A percentile compares a stretch with the other conserved stretches of the same genome.
Conservation (phyloP, 495 filamentous ascomycete genomes). For the Lasiosphaeriaceae sp. region DNA sequence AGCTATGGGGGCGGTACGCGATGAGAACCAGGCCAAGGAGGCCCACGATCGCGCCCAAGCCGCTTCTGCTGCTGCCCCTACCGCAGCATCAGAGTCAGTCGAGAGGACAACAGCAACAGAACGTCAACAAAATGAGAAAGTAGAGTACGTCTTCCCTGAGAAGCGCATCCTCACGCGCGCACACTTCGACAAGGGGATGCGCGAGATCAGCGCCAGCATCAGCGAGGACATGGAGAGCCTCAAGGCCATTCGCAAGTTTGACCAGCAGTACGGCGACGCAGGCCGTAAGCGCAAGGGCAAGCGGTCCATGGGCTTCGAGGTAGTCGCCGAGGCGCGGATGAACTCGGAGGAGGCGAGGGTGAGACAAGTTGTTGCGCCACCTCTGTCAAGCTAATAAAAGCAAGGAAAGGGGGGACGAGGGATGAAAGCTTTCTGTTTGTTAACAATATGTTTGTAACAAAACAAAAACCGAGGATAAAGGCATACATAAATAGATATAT, state of each 20-base stretch:
- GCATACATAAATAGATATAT: neutral
- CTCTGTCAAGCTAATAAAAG: neutral
- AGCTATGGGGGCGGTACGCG: constrained; percentile 80
- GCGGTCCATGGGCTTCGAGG: constrained; percentile 61
- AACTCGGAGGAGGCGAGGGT: constrained; percentile 28
- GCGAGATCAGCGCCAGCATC: constrained; percentile 89
- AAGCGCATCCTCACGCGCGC: constrained; percentile 58
- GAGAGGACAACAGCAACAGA: neutral
- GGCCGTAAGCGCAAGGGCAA: constrained; percentile 65
- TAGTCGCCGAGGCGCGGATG: constrained; percentile 22
- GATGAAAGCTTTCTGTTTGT: no score
- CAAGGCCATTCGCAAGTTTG: constrained; percentile 86
- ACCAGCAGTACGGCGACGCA: constrained; percentile 93
- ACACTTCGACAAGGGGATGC: constrained; percentile 82
- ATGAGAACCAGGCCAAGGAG: constrained; percentile 56
- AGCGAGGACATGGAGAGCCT: constrained; percentile 91
- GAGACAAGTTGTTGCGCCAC: constrained; percentile 19
- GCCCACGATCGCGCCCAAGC: constrained; percentile 35
- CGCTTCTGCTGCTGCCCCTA: neutral
- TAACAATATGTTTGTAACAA: neutral
- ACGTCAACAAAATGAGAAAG: constrained; percentile 13
- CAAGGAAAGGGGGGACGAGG: no score
- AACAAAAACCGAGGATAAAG: neutral
- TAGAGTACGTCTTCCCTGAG: constrained; percentile 58
- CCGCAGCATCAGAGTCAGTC: neutral